Base-by-base conservation (phyloP, 2,329 filamentous ascomycete genomes). In the Tolypocladium inflatum region DNA sequence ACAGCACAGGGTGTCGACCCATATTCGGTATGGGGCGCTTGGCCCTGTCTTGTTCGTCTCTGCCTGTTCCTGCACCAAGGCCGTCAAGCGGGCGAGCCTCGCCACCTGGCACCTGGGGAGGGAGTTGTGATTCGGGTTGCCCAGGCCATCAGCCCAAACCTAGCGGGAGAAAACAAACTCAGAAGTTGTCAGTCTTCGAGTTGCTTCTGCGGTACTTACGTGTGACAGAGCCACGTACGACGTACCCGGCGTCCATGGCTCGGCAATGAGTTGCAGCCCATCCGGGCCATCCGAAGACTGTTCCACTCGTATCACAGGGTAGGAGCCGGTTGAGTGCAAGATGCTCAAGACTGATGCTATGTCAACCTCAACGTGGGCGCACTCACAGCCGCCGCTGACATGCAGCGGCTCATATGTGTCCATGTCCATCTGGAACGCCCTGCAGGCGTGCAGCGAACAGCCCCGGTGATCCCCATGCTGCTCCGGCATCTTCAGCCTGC, bases 141-240 rank as follows among this genome's bases (percentile, higher is more conserved):
- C 71, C 13, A 73, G 58, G 0, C 71, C 72, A 56, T 74, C 70
- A 1, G 71, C 68, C 72, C 71, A 73, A 21, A 73, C 69, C 65
- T 65, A 50, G 30, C 23, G 11, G 11, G 48, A n/a, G 48, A n/a
- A 33, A 11, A 3, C 15, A 15, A 11, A 17, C 6, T 33, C 26
- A 50, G 48, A 15, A 19, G 26, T 10, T 35, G 26, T n/a, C 17
- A 10, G 8, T 6, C 3, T 33, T 13, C 2, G 17, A 19, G 17
- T n/a, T n/a, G 10, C 30, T n/a, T n/a, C n/a, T n/a, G 3, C 8
- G 2, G 9, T 6, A 54, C 59, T 43, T 61, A 64, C 66, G 56
- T 74, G 72, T 1, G 71, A 73, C 23, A 74, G 62, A 4, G 72
- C 71, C 8, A 73, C 65, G 61, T 70, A 74, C 10, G 65, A 59